Evolutionary conservation across 495 filamentous ascomycete genomes (phyloP).

Genomic region (Daldinia grandis): DNA sequence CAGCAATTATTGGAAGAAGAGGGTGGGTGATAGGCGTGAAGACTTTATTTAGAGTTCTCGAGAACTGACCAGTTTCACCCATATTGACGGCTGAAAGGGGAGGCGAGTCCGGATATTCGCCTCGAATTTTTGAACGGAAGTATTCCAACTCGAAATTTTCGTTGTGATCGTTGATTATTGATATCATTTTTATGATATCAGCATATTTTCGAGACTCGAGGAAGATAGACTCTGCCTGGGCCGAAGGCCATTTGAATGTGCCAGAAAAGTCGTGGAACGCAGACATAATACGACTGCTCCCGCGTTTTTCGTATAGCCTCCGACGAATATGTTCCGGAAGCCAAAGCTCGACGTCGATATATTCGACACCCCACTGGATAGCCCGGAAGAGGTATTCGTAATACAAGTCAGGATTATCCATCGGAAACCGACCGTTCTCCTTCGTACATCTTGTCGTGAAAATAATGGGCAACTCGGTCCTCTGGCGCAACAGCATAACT

Average conservation of each 20-base stretch:
- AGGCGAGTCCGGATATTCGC: slow-evolving; percentile 67
- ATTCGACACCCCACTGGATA: slow-evolving; percentile 87
- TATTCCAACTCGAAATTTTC: slow-evolving; percentile 90
- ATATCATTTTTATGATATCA: slow-evolving; percentile 90
- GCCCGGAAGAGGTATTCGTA: slow-evolving; percentile 79
- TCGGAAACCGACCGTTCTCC: slow-evolving; percentile 84
- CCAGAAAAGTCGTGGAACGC: slow-evolving; percentile 89
- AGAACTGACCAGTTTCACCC: slow-evolving; percentile 83
- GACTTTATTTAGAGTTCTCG: slow-evolving; percentile 79
- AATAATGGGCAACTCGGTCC: slow-evolving; percentile 85
- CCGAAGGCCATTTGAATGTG: slow-evolving; percentile 80
- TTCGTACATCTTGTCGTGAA: slow-evolving; percentile 82
- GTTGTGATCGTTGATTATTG: slow-evolving; percentile 76
- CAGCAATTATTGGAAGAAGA: slow-evolving; percentile 81
- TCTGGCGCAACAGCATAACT: slow-evolving; percentile 80
- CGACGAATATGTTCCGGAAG: slow-evolving; percentile 77
- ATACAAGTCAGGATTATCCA: slow-evolving; percentile 77
- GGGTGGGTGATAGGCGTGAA: slow-evolving; percentile 90
- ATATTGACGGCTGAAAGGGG: slow-evolving; percentile 86
- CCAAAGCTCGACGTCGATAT: slow-evolving; percentile 88
- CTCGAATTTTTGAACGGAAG: slow-evolving; percentile 79
- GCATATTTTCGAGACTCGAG: slow-evolving; percentile 74
- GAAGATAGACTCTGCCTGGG: slow-evolving; percentile 73
- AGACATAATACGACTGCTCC: slow-evolving; percentile 82
- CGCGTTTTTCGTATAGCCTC: slow-evolving; percentile 71